Percentiles rank a stretch among this genome's conserved stretches.
Conservation (phyloP, 2,329 filamentous ascomycete genomes). For the Aureobasidium zeae region DNA sequence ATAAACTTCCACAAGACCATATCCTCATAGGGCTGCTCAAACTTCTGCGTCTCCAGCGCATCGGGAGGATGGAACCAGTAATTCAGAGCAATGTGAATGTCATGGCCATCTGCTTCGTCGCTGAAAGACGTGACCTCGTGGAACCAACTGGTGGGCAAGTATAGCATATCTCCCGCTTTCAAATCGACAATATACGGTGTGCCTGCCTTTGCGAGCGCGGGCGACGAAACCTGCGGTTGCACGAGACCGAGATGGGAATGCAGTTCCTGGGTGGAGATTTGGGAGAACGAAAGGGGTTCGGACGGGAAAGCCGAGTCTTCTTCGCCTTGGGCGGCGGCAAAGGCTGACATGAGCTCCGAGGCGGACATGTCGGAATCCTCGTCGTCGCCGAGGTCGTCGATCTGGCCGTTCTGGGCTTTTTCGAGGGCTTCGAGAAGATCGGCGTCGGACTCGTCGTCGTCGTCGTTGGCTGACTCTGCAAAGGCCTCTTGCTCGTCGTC, state of each 20-base stretch:
- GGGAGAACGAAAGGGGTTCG: slow-evolving; percentile 13
- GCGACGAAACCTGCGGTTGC: background rate
- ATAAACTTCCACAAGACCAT: slow-evolving; percentile 1
- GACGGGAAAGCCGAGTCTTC: background rate
- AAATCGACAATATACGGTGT: slow-evolving; percentile 11
- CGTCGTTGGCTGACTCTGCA: background rate
- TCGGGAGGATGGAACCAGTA: slow-evolving; percentile 16
- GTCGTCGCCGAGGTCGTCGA: slow-evolving; percentile 1
- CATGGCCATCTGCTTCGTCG: background rate
- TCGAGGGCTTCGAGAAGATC: slow-evolving; percentile 9
- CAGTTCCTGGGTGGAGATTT: background rate
- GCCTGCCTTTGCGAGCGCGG: background rate
- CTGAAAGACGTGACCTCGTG: slow-evolving; percentile 9
- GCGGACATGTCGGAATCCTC: background rate
- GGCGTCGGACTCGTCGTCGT: slow-evolving; percentile 13
- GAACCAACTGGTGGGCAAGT: slow-evolving; percentile 12
- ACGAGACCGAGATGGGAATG: slow-evolving; percentile 6
- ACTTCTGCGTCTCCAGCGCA: background rate
- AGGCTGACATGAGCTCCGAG: background rate
- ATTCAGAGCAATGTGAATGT: slow-evolving; percentile 10
- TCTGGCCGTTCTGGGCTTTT: slow-evolving; percentile 4
- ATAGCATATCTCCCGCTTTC: slow-evolving; percentile 9
- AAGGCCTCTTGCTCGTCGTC: background rate
- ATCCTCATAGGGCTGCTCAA: slow-evolving; percentile 3
- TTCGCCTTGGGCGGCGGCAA: background rate